Evolutionary conservation across 352 stramenopile species (phyloP).

Genomic region (Vaucheria bursata): DNA sequence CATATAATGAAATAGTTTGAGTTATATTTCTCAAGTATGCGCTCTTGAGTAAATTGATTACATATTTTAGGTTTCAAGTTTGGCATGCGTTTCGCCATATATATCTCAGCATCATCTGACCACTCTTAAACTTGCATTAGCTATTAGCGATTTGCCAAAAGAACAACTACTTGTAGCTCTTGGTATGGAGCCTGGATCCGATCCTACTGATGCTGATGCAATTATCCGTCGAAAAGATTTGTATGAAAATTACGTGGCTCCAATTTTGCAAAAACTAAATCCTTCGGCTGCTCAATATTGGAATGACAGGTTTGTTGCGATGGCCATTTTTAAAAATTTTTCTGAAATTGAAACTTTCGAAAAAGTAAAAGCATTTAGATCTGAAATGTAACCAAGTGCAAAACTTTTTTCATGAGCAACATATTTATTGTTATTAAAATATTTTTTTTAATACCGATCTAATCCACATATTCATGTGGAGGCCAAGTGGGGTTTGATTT

Average conservation of each 20-base stretch:
- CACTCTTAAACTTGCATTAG: constrained; percentile 1
- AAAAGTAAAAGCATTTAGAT: too few species aligned
- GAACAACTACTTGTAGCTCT: neutral
- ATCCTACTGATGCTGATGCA: neutral
- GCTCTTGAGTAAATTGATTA: too few species aligned
- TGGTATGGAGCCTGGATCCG: neutral
- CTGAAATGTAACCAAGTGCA: too few species aligned
- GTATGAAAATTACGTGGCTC: neutral
- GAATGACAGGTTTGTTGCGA: neutral
- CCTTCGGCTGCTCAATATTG: neutral
- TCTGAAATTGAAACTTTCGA: too few species aligned
- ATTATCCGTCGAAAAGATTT: neutral
- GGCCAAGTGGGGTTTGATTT: too few species aligned
- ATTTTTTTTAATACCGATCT: too few species aligned
- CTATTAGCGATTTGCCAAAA: neutral
- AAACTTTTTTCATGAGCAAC: too few species aligned
- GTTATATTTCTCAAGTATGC: too few species aligned
- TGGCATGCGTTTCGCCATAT: neutral
- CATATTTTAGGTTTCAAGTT: neutral
- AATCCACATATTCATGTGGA: too few species aligned
- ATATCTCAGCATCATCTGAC: constrained; percentile 8
- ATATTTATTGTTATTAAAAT: too few species aligned
- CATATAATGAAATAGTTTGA: too few species aligned
- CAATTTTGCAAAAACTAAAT: neutral
- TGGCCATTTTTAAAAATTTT: too few species aligned